phyloP scores from a whole-genome alignment of 202 grass and related monocot genomes.

The Tripidium arundinaceum region DNA sequence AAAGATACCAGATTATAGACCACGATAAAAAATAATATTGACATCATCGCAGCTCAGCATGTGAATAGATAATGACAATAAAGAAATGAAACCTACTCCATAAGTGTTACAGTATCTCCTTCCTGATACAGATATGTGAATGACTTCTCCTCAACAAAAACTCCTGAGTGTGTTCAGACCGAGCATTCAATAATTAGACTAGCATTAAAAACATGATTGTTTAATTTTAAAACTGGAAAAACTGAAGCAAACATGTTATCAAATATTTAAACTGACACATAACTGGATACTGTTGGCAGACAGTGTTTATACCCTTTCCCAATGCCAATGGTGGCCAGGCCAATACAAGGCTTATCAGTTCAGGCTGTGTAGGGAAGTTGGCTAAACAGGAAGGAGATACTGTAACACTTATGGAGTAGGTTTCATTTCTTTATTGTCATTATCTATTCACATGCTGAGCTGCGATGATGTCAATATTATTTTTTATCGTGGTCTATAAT shows the following conservation, averaged over 20 bases:
- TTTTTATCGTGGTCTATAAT: slow-evolving; percentile 18
- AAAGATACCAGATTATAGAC: slow-evolving; percentile 15
- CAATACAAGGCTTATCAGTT: background rate
- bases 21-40: slow-evolving; percentile 1
- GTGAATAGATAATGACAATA: slow-evolving; percentile 15
- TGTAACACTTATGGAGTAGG: slow-evolving; percentile 89
- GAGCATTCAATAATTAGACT: background rate
- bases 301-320: background rate
- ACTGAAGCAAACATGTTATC: background rate
- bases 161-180: slow-evolving; percentile 46
- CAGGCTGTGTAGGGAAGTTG: background rate
- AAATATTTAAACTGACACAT: background rate
- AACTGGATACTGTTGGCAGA: background rate
- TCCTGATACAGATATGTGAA: slow-evolving; percentile 94
- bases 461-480: background rate
- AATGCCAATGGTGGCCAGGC: background rate
- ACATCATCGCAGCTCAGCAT: background rate
- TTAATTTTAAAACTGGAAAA: slow-evolving; percentile 10
- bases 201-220: background rate
- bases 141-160: slow-evolving; percentile 93
- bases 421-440: slow-evolving; percentile 36
- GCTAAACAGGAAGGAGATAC: slow-evolving; percentile 9
- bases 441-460: background rate
- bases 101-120: slow-evolving; percentile 67
- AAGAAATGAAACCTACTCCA: slow-evolving; percentile 77